Evolutionary conservation across 2,329 filamentous ascomycete genomes (phyloP).

Genomic region (Penicillium sp.): DNA sequence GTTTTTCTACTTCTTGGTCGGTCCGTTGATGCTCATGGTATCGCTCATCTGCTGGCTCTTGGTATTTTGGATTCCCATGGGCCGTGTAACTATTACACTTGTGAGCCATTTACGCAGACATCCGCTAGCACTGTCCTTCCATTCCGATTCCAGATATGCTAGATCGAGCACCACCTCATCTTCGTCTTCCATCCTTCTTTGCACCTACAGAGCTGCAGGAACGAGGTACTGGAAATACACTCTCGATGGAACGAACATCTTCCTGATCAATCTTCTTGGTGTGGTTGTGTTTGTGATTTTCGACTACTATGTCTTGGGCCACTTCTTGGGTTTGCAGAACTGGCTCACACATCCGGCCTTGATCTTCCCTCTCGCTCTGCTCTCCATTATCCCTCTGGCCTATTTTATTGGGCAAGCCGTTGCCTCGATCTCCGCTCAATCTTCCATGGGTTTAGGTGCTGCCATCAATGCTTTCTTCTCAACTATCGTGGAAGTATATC

Average conservation of each 20-base stretch:
- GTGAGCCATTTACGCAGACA: constrained; percentile 88
- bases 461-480: constrained; percentile 98
- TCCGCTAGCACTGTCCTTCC: constrained; percentile 84
- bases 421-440: constrained; percentile 95
- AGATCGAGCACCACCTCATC: constrained; percentile 61
- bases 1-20: constrained; percentile 89
- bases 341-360: constrained; percentile 75
- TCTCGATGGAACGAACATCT: constrained; percentile 95
- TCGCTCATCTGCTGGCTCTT: constrained; percentile 89
- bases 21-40: constrained; percentile 73
- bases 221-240: constrained; percentile 99
- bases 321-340: constrained; percentile 59
- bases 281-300: constrained; percentile 91
- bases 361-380: constrained; percentile 70
- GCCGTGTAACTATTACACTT: constrained; percentile 79
- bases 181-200: constrained; percentile 79
- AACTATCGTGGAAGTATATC: constrained; percentile 91
- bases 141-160: constrained; percentile 70
- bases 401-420: constrained; percentile 99
- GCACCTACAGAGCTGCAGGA: constrained; percentile 92
- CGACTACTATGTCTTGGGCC: constrained; percentile 73
- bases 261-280: constrained; percentile 91
- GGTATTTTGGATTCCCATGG: constrained; percentile 98
- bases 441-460: constrained; percentile 93
- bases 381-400: constrained; percentile 90